These are phyloP conservation scores for Cyanidiococcus yangmingshanensis DNA, from an alignment of 23 red algal species.

Conservation along the genomic window DNA sequence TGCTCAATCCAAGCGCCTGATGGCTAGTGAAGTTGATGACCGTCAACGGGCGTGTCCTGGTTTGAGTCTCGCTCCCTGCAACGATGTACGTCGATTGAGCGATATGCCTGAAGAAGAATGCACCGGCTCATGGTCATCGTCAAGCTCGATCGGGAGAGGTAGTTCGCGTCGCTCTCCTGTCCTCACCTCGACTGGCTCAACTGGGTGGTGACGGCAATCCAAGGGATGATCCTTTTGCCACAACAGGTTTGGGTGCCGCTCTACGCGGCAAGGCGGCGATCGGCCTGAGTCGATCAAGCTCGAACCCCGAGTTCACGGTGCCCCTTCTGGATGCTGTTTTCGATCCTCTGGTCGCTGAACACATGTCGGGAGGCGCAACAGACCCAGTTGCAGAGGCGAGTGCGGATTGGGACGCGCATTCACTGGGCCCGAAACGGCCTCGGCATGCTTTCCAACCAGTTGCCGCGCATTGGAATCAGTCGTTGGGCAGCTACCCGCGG, in stretches of 20 bases:
- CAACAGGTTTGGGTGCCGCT: background rate
- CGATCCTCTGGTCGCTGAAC: background rate
- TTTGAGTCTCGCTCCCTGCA: too few relatives aligned
- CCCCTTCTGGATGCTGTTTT: background rate
- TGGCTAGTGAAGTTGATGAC: too few relatives aligned
- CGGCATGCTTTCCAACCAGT: background rate
- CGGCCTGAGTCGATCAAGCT: background rate
- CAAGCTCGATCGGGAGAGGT: too few relatives aligned
- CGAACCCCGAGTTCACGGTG: conserved; percentile 11
- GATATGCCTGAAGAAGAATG: too few relatives aligned
- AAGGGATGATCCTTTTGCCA: conserved; percentile 4
- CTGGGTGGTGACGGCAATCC: background rate
- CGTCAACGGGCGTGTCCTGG: too few relatives aligned
- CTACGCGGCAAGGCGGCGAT: background rate
- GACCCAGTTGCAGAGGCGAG: background rate
- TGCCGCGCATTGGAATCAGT: background rate
- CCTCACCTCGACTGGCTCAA: background rate
- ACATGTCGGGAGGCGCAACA: background rate
- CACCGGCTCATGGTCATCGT: too few relatives aligned
- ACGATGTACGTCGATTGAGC: too few relatives aligned
- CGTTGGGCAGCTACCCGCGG: too few relatives aligned
- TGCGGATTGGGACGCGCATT: background rate
- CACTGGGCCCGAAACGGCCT: background rate
- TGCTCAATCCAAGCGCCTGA: too few relatives aligned
- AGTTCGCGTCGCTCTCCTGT: too few relatives aligned